Percentiles rank a stretch among this genome's conserved stretches.
Evolutionary conservation across 73 alveolate genomes (phyloP).

Genomic region (Uronychia setigera): DNA sequence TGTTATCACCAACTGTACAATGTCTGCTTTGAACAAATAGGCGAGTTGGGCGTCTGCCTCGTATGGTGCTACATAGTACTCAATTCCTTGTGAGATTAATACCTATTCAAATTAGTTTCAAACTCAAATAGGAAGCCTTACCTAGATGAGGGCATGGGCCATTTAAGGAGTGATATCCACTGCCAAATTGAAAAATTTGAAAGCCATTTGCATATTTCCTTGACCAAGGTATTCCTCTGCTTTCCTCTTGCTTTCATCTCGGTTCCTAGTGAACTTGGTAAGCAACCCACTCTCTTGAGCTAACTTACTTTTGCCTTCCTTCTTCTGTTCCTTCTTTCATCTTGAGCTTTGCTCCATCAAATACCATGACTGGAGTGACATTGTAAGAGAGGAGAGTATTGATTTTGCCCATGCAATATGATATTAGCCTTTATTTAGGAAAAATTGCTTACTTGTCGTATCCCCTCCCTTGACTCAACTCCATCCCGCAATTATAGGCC

Average conservation of each 20-base stretch:
- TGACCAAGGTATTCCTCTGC: conserved; percentile 73
- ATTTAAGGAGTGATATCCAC: conserved; percentile 85
- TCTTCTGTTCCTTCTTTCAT: conserved; percentile 85
- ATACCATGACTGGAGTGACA: conserved; percentile 85
- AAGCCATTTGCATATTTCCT: conserved; percentile 78
- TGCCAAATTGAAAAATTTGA: conserved; percentile 70
- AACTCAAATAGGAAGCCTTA: neutral
- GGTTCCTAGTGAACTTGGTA: conserved; percentile 56
- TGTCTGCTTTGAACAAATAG: conserved; percentile 73
- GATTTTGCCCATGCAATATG: conserved; percentile 80
- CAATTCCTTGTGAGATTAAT: conserved; percentile 66
- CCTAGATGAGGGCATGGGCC: conserved; percentile 79
- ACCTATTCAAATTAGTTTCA: neutral
- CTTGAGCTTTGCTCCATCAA: conserved; percentile 89
- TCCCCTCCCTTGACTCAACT: conserved; percentile 84
- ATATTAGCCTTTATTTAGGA: conserved; percentile 63
- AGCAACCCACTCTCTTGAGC: conserved; percentile 19
- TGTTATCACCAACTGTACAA: conserved; percentile 85
- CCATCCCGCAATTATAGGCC: conserved; percentile 82
- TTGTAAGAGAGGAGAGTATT: conserved; percentile 69
- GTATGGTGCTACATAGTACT: conserved; percentile 94
- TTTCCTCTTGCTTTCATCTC: conserved; percentile 61
- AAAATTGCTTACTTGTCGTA: conserved; percentile 24
- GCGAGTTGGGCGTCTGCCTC: conserved; percentile 98
- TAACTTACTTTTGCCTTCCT: conserved; percentile 68